Evolutionary conservation across 1,284 basidiomycete species (phyloP).

Genomic region (Rhodotorula sp.): DNA sequence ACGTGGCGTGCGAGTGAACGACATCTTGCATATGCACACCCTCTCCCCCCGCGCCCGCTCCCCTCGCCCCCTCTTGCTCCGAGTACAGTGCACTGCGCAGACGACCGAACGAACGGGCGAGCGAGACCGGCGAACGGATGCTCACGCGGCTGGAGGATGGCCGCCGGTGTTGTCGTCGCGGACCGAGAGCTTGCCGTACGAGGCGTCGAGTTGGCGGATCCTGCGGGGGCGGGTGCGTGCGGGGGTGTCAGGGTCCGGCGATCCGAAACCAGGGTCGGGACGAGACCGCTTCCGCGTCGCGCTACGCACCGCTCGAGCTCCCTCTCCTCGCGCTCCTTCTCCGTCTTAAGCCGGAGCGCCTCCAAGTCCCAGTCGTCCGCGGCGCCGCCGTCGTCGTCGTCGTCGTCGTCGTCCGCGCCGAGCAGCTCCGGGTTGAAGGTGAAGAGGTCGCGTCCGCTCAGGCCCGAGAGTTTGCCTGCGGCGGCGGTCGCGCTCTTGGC

Average conservation of each 20-base stretch:
- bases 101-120: background rate
- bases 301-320: slow-evolving; percentile 39
- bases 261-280: background rate
- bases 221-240: background rate
- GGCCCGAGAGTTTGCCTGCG: slow-evolving; percentile 87
- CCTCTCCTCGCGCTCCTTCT: slow-evolving; percentile 27
- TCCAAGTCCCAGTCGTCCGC: slow-evolving; percentile 55
- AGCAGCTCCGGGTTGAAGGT: slow-evolving; percentile 83
- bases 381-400: slow-evolving; percentile 57
- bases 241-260: no score
- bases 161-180: background rate
- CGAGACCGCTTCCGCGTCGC: no score
- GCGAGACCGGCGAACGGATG: background rate
- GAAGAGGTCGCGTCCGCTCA: slow-evolving; percentile 94
- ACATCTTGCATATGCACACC: no score
- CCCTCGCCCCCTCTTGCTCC: no score
- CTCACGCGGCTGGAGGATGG: background rate
- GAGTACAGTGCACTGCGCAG: no score
- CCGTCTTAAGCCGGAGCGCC: slow-evolving; percentile 24
- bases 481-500: slow-evolving; percentile 81
- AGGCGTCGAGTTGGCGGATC: background rate
- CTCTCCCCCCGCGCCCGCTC: no score
- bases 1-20: no score
- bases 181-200: background rate
- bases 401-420: slow-evolving; percentile 64